Evolutionary conservation across 2,329 filamentous ascomycete species (phyloP), one percentile per base, ranked within the genome.

Genomic region (Sclerotinia trifoliorum): DNA sequence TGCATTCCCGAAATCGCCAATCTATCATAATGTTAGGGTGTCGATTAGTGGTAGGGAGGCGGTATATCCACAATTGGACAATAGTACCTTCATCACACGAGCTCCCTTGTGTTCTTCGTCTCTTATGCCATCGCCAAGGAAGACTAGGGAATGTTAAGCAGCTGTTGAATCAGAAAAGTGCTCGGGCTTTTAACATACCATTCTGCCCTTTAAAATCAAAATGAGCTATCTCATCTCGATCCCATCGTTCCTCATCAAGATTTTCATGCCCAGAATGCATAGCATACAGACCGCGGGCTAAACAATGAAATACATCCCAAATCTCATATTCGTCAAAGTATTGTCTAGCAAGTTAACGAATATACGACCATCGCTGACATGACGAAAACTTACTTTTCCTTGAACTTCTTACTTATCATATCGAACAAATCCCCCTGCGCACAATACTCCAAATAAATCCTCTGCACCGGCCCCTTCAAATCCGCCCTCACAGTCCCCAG

Each of bases 161-260:
- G 5, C 1, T 32, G 19, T 44, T 24, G 44, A 19, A 15, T n/a
- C 2, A 2, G 29, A n/a, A n/a, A 2, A 17, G 15, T n/a, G 10
- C 17, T 19, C 29, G 8, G n/a, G 4, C 19, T 6, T 56, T n/a
- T 29, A 0, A 7, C 62, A 44, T 44, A 65, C 62, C 62, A 65
- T 65, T 65, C 6, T 11, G 1, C 11, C 17, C 49, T 65, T 65
- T 65, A 4, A 65, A 26, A 56, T 65, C 62, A 52, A 65, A 65
- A 24, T 65, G 62, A 44, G 56, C 62, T 29, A 65, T 44, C 49
- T 65, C 49, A 32, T 65, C 62, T n/a, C 62, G 48, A 26, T 65
- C 62, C 62, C 62, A 65, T 42, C 62, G 35, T 10, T 32, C 24
- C 17, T 29, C 17, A 0, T 29, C 11, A 24, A 65, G n/a, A 8